Percentiles rank a stretch among this genome's conserved stretches.
Conservation (phyloP, 2,329 filamentous ascomycete genomes). For the Tolypocladium inflatum region DNA sequence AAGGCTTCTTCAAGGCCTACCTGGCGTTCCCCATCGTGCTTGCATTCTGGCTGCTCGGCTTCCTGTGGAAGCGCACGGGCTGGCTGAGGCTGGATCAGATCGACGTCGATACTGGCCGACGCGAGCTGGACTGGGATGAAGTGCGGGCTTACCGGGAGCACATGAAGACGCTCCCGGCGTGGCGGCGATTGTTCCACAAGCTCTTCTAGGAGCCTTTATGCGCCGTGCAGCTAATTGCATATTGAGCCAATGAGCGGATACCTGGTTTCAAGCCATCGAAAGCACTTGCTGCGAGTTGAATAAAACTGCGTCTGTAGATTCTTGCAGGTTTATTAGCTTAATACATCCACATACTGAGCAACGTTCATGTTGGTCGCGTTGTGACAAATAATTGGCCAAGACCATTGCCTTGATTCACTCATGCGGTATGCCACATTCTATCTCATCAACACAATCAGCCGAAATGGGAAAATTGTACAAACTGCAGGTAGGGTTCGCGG, state of each 20-base stretch:
- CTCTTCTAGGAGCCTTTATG: not conserved
- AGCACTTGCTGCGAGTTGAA: not conserved
- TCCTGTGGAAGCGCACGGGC: conserved; percentile 53
- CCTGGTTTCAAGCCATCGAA: not conserved
- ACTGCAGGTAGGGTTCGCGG: too few species aligned
- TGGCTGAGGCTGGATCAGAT: conserved; percentile 52
- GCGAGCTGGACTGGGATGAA: conserved; percentile 33
- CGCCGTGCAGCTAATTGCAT: not conserved
- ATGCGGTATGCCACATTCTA: too few species aligned
- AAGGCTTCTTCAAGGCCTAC: conserved; percentile 45
- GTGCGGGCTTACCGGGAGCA: conserved; percentile 7
- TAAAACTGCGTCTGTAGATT: not conserved
- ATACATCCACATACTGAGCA: not conserved
- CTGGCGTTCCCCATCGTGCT: conserved; percentile 44
- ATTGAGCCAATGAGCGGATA: not conserved
- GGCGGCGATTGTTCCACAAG: conserved; percentile 7
- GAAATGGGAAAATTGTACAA: too few species aligned
- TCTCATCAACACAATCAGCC: too few species aligned
- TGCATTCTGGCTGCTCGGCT: conserved; percentile 45
- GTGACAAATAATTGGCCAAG: not conserved
- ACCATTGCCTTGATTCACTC: not conserved
- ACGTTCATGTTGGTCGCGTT: too few species aligned
- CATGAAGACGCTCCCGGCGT: conserved; percentile 5
- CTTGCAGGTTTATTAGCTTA: not conserved
- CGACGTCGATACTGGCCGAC: conserved; percentile 56